These are phyloP conservation scores for Pseudocercospora pini-densiflorae DNA, from an alignment of 2,329 filamentous ascomycete genomes.

Conservation along the genomic window DNA sequence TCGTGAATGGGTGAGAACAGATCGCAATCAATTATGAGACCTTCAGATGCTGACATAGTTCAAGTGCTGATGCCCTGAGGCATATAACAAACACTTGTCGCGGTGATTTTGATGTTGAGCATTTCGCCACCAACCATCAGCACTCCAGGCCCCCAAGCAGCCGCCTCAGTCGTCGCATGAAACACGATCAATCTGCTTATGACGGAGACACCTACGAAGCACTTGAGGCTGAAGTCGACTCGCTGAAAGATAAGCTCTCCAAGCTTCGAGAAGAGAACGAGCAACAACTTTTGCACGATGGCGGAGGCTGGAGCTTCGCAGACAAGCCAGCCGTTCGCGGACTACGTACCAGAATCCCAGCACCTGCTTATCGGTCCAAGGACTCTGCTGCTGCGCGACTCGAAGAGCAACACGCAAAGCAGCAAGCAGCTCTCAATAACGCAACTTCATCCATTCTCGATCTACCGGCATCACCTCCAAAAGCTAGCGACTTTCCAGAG, in stretches of 20 bases:
- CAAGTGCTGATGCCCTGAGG: conserved; percentile 28
- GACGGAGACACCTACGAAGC: conserved; percentile 23
- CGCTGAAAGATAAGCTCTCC: conserved; percentile 27
- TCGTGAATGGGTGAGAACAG: conserved; percentile 27
- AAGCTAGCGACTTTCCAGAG: conserved; percentile 28
- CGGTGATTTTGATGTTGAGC: conserved; percentile 19
- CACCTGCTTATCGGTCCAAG: neutral
- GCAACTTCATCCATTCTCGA: neutral
- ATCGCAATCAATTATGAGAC: neutral
- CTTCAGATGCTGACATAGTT: conserved; percentile 15
- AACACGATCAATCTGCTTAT: conserved; percentile 8
- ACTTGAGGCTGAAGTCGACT: conserved; percentile 32
- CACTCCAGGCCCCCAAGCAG: conserved; percentile 9
- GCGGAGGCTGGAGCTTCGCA: neutral
- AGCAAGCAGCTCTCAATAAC: neutral
- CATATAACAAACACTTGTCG: conserved; percentile 26
- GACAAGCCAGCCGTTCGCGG: conserved; percentile 4
- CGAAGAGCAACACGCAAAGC: conserved; percentile 23
- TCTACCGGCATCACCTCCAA: conserved; percentile 17
- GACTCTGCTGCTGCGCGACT: conserved; percentile 26
- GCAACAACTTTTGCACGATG: neutral
- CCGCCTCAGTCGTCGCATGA: conserved; percentile 4
- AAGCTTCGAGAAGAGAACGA: conserved; percentile 14
- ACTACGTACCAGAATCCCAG: conserved; percentile 8
- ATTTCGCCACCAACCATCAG: conserved; percentile 21